Conservation (phyloP, 2,329 filamentous ascomycete genomes). For the Fusarium coicis region DNA sequence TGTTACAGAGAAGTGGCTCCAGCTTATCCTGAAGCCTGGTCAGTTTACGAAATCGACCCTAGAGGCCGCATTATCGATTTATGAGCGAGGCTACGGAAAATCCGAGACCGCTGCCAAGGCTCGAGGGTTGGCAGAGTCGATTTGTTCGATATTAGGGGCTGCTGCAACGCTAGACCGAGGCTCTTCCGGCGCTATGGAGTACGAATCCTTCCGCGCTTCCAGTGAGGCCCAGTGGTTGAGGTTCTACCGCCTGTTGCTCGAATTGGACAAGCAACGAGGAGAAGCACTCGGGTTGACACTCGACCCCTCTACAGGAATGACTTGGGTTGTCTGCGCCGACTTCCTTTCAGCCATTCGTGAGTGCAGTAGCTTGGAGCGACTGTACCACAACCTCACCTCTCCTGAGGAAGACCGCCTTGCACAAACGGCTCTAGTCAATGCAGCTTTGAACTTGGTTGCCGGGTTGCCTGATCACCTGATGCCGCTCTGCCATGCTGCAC, state of each 20-base stretch:
- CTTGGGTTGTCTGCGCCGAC: constrained; percentile 88
- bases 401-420: constrained; percentile 65
- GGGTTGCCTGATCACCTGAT: constrained; percentile 76
- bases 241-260: constrained; percentile 86
- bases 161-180: constrained; percentile 73
- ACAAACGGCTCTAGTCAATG: constrained; percentile 72
- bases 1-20: constrained; percentile 85
- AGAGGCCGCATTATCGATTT: constrained; percentile 85
- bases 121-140: constrained; percentile 76
- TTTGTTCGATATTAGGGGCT: constrained; percentile 77
- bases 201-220: constrained; percentile 77
- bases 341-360: constrained; percentile 81
- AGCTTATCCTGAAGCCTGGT: constrained; percentile 84
- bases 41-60: constrained; percentile 83
- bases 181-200: constrained; percentile 75
- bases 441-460: constrained; percentile 76
- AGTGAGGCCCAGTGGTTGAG: constrained; percentile 88
- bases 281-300: constrained; percentile 83
- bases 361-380: constrained; percentile 80
- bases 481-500: constrained; percentile 72
- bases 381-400: constrained; percentile 73
- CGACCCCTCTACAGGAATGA: constrained; percentile 75
- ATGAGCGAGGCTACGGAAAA: constrained; percentile 70
- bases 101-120: constrained; percentile 55
- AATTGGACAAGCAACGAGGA: constrained; percentile 86